Conservation (phyloP, 2,329 filamentous ascomycete species). For the Aspergillus quadricinctus region DNA sequence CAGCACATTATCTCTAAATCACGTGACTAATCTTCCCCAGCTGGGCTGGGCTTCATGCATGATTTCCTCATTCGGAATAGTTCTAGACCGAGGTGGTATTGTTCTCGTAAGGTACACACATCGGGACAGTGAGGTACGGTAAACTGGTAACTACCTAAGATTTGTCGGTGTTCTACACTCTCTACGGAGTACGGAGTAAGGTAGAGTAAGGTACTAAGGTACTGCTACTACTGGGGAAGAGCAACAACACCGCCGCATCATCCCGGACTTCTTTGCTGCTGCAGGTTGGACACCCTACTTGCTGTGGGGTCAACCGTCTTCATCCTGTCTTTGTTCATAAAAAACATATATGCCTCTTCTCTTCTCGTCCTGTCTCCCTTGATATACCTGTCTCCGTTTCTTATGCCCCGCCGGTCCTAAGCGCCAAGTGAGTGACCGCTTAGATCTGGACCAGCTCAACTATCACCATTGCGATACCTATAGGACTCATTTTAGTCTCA, state of each 20-base stretch:
- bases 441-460: conserved; percentile 17
- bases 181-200: no score
- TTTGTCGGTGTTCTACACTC: background rate
- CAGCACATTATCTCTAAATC: conserved; percentile 12
- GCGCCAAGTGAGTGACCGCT: conserved; percentile 29
- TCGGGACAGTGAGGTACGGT: background rate
- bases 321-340: conserved; percentile 5
- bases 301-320: conserved; percentile 11
- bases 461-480: conserved; percentile 6
- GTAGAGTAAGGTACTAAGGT: background rate
- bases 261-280: conserved; percentile 5
- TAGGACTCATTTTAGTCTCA: conserved; percentile 1
- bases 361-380: conserved; percentile 4
- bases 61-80: background rate
- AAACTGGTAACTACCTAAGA: background rate
- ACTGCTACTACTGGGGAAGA: conserved; percentile 1
- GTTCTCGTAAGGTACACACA: background rate
- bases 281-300: conserved; percentile 9
- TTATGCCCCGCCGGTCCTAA: conserved; percentile 37
- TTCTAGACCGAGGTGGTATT: background rate
- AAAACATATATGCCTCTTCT: background rate
- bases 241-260: conserved; percentile 11
- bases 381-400: conserved; percentile 7
- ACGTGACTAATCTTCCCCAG: background rate
- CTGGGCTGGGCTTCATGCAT: background rate